Base-by-base conservation (phyloP, 2,329 filamentous ascomycete species). In the Nothomitra cinnamomea region DNA sequence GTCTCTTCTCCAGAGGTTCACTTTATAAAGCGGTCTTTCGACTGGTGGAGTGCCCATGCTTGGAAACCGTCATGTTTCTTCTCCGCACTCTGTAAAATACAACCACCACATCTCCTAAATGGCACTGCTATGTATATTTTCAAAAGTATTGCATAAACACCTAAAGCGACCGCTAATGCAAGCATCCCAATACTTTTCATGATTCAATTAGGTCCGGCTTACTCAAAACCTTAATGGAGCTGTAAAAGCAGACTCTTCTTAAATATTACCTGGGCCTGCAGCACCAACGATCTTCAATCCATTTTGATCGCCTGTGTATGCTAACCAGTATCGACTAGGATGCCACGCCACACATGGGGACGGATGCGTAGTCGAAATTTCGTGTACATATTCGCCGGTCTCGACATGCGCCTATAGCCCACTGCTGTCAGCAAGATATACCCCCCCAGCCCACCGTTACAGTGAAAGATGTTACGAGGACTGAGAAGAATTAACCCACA, bases 321-420 rank as follows among this genome's bases (percentile, higher is more conserved):
- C 62, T 38, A 63, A 52, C 53, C 59, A 59, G 48, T 63, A 63
- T 56, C 60, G 61, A 51, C 57, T 59, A 10, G 62, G 62, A 45
- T 63, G 62, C 62, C 62, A 63, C 45, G 61, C 61, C 15, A 63
- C 57, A 10, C 58, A 60, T 40, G 60, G 58, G 10, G 62, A 59
- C 5, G 62, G 60, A 49, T 63, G 60, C 13, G 52, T 56, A n/a
- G 60, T 62, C 43, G 58, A 56, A 32, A 63, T 59, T 38, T 58
- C 60, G 53, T 63, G 58, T 5, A 63, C 58, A 45, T 59, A 60
- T 40, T 63, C 62, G 2, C 61, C 62, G 13, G 59, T 62, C 24
- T 63, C 61, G 17, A 62, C 57, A 50, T 63, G 61, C 43, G 59
- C 59, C 62, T 63, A 53, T 21, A 51, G 10, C 4, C 38, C 2